A percentile compares a stretch with the other conserved stretches of the same genome.
Conservation (phyloP, 257 asterid genomes). For the Nicotiana undulata region DNA sequence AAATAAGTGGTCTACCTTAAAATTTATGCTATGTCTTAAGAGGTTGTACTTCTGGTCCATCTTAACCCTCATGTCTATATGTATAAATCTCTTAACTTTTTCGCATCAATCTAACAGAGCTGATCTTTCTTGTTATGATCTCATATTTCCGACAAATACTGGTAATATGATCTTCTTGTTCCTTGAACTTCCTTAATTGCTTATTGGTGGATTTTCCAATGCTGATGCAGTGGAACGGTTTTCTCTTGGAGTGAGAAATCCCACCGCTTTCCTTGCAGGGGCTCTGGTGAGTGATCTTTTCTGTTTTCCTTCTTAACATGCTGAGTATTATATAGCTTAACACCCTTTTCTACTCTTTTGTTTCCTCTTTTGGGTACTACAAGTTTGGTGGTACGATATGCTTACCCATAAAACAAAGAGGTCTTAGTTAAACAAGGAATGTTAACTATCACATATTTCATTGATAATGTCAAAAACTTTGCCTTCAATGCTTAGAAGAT, state of each 20-base stretch:
- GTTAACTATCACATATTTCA: not conserved
- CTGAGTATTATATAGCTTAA: not conserved
- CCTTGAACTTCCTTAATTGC: constrained; percentile 1
- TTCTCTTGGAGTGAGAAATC: constrained; percentile 84
- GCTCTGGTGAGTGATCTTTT: constrained; percentile 55
- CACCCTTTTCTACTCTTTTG: not conserved
- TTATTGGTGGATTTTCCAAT: constrained; percentile 12
- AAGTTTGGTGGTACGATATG: not conserved
- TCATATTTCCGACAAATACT: not conserved
- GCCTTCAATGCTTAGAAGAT: not conserved
- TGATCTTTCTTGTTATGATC: not conserved
- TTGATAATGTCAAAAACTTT: not conserved
- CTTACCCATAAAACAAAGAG: not conserved
- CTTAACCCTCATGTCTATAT: not conserved
- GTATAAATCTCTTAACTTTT: not conserved
- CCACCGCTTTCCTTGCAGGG: constrained; percentile 89
- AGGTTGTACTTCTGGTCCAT: not conserved
- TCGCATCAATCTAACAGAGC: not conserved
- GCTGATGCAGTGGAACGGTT: constrained; percentile 71
- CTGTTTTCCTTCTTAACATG: constrained; percentile 3
- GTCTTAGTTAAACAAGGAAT: not conserved
- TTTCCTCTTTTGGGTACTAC: not conserved
- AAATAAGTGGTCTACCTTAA: not conserved
- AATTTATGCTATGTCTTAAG: not conserved
- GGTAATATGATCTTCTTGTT: not conserved